Evolutionary conservation across 495 filamentous ascomycete genomes (phyloP).

Genomic region (Tuber aestivum): DNA sequence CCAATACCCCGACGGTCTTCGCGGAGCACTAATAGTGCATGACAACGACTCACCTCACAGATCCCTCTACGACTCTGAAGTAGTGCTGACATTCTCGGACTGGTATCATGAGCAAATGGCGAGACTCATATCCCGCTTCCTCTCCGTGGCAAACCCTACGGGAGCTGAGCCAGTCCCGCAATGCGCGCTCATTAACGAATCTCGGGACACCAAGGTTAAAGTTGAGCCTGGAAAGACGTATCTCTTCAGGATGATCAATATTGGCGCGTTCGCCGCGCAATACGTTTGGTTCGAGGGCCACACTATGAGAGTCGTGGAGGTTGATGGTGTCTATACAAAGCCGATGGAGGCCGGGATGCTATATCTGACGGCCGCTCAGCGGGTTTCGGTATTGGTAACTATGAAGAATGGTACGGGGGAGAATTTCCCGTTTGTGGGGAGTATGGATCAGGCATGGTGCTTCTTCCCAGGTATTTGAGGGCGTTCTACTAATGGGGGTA

Average conservation of each 20-base stretch:
- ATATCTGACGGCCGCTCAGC: slow-evolving; percentile 64
- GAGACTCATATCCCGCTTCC: slow-evolving; percentile 52
- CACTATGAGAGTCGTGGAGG: slow-evolving; percentile 54
- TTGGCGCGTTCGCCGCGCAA: slow-evolving; percentile 62
- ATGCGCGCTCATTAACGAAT: slow-evolving; percentile 64
- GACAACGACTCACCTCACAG: slow-evolving; percentile 58
- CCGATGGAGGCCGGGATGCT: slow-evolving; percentile 56
- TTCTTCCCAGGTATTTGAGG: slow-evolving; percentile 43
- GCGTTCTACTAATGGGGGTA: slow-evolving; percentile 12
- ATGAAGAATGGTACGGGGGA: slow-evolving; percentile 57
- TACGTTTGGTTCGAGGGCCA: slow-evolving; percentile 73
- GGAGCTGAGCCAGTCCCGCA: slow-evolving; percentile 63
- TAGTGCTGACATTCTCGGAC: slow-evolving; percentile 60
- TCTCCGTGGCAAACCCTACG: slow-evolving; percentile 55
- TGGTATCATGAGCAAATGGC: slow-evolving; percentile 64
- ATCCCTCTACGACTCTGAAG: slow-evolving; percentile 61
- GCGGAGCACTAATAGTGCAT: slow-evolving; percentile 65
- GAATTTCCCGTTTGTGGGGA: slow-evolving; percentile 63
- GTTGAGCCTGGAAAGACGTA: slow-evolving; percentile 73
- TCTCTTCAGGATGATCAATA: slow-evolving; percentile 69
- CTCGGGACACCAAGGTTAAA: slow-evolving; percentile 51
- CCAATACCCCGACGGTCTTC: slow-evolving; percentile 71
- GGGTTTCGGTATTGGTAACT: slow-evolving; percentile 63
- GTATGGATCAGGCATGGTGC: slow-evolving; percentile 54
- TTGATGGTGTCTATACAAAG: slow-evolving; percentile 56